Conservation (phyloP, 805 yeast species). For the Zygotorulaspora danielsina region DNA sequence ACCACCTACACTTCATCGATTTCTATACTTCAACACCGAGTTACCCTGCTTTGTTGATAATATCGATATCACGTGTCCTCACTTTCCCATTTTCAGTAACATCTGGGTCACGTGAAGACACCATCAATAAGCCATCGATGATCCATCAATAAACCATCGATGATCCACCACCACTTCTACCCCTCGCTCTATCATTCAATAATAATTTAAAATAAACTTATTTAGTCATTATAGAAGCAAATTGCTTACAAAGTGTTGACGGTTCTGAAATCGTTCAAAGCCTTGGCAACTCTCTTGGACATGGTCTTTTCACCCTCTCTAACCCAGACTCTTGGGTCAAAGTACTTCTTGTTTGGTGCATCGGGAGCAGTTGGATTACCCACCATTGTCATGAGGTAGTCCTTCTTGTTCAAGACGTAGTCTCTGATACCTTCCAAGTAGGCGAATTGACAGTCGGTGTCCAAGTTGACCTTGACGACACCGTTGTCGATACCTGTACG, state of each 20-base stretch:
- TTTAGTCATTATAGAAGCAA: slow-evolving; percentile 1
- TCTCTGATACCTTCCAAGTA: slow-evolving; percentile 96
- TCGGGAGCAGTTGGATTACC: slow-evolving; percentile 99
- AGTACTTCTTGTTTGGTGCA: slow-evolving; percentile 99
- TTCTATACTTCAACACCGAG: too few relatives aligned
- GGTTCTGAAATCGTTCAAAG: slow-evolving; percentile 83
- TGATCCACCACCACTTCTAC: neutral
- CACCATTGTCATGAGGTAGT: slow-evolving; percentile 79
- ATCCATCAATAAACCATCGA: neutral
- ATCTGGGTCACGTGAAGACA: neutral
- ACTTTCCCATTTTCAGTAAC: neutral
- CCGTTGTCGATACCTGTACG: slow-evolving; percentile 87
- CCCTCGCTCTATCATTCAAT: neutral
- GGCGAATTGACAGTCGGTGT: slow-evolving; percentile 98
- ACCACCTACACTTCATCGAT: too few relatives aligned
- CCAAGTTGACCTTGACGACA: slow-evolving; percentile 98
- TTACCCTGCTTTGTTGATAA: neutral
- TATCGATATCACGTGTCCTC: neutral
- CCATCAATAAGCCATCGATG: neutral
- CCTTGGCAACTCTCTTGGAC: slow-evolving; percentile 78
- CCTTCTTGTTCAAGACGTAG: slow-evolving; percentile 93
- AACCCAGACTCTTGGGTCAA: slow-evolving; percentile 99
- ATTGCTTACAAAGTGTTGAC: slow-evolving; percentile 49
- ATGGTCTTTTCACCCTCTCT: slow-evolving; percentile 99
- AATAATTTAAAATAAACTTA: slow-evolving; percentile 5